Conservation (phyloP, 495 filamentous ascomycete genomes). For the Aspergillus cavernicola region DNA sequence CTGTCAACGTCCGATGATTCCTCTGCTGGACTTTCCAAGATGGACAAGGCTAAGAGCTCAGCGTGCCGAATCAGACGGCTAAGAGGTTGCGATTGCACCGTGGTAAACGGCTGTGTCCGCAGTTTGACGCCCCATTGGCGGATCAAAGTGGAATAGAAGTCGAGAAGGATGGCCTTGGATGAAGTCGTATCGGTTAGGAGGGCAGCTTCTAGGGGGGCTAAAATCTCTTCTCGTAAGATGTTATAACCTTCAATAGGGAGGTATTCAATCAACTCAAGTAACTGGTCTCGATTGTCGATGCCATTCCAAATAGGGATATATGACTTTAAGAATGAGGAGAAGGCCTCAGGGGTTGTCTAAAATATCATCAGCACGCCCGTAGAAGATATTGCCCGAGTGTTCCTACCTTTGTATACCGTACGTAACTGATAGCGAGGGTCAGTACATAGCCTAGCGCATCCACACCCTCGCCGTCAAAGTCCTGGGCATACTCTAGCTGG, state of each 20-base stretch:
- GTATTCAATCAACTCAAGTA: slow-evolving; percentile 65
- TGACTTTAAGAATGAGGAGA: slow-evolving; percentile 57
- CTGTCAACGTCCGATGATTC: slow-evolving; percentile 9
- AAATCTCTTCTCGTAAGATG: slow-evolving; percentile 40
- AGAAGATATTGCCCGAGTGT: not conserved
- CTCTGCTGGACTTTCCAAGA: slow-evolving; percentile 46
- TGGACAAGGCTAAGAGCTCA: slow-evolving; percentile 58
- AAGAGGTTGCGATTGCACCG: slow-evolving; percentile 37
- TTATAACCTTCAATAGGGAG: slow-evolving; percentile 58
- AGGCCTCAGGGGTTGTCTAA: slow-evolving; percentile 58
- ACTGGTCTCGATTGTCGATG: slow-evolving; percentile 47
- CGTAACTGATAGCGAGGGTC: slow-evolving; percentile 55
- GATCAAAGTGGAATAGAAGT: slow-evolving; percentile 69
- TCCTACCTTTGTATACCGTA: slow-evolving; percentile 59
- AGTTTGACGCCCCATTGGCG: slow-evolving; percentile 60
- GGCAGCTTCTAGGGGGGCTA: slow-evolving; percentile 56
- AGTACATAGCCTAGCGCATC: slow-evolving; percentile 50
- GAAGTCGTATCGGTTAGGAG: slow-evolving; percentile 48
- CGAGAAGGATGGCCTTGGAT: slow-evolving; percentile 55
- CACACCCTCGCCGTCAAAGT: slow-evolving; percentile 43
- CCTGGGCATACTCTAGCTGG: slow-evolving; percentile 49
- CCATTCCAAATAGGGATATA: slow-evolving; percentile 71
- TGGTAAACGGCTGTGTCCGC: slow-evolving; percentile 22
- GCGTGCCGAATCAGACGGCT: slow-evolving; percentile 52
- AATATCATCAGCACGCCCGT: slow-evolving; percentile 16